Evolutionary conservation across 2,329 filamentous ascomycete genomes (phyloP), one percentile per base, ranked within the genome.

Genomic region (Mycocentrospora acerina): DNA sequence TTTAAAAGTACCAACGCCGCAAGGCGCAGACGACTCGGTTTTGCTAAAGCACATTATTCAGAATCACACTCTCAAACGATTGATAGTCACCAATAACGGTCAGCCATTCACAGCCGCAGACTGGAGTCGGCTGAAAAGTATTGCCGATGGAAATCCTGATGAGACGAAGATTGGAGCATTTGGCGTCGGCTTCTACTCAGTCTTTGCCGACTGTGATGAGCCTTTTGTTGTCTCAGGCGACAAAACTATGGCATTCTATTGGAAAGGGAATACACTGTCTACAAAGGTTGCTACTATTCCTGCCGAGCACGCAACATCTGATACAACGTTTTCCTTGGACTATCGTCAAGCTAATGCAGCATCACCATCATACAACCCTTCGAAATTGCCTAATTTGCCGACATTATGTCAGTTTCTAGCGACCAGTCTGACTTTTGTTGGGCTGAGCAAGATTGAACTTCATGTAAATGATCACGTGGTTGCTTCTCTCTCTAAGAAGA

Each of bases 141-240:
- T 98, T 48, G 94, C 93, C n/a, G 93, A 98, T 67, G 94, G 93
- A 31, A 98, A 98, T 61, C 93, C 93, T 0, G 93, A 98, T 66
- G 93, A 98, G 71, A 97, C 90, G 31, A 98, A 98, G 74, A 98
- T 98, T 57, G 93, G 93, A 37, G 94, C 93, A 3, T 98, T 98
- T 65, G 93, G 93, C 52, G 93, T 98, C 22, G 93, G 93, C 2
- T 98, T 98, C 72, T 98, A 98, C 76, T 95, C 88, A 65, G 91
- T 97, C 26, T 98, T 98, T 66, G 88, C 93, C 46, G 93, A 98
- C 65, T 98, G 91, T 64, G 94, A 98, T 68, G 90, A 96, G 55
- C 93, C 93, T 0, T 97, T 98, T 61, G 87, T 98, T 50, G 93
- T 89, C 52, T 97, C 91, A 1, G 93, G 93, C 1, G 81, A 79